Conservation (phyloP, 1,284 basidiomycete species). For the Ustilago lituana region DNA sequence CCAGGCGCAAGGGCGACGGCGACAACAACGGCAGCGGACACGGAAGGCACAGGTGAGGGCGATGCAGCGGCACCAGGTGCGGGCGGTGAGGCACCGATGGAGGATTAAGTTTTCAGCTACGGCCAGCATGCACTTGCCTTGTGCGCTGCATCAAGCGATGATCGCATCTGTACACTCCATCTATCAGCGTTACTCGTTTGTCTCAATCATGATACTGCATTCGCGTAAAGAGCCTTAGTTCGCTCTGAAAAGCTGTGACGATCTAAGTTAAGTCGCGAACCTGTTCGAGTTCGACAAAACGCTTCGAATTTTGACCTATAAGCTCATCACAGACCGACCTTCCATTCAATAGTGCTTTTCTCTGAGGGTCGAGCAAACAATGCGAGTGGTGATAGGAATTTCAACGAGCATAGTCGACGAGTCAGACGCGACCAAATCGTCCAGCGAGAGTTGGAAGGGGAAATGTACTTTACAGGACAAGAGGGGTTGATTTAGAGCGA, state of each 20-base stretch:
- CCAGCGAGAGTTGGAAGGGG: neutral
- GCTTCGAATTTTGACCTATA: too few species aligned
- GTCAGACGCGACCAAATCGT: neutral
- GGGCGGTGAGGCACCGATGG: conserved; percentile 46
- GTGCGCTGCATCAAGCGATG: too few species aligned
- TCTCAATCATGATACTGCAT: neutral
- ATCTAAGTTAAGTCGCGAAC: too few species aligned
- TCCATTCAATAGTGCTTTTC: too few species aligned
- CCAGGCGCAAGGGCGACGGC: conserved; percentile 26
- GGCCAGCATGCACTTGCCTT: too few species aligned
- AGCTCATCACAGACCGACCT: too few species aligned
- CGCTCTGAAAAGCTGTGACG: too few species aligned
- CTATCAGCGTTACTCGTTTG: neutral
- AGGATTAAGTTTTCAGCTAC: too few species aligned
- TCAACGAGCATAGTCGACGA: neutral
- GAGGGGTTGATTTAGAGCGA: conserved; percentile 6
- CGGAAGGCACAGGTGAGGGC: conserved; percentile 1
- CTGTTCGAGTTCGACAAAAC: too few species aligned
- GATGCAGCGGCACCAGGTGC: conserved; percentile 3
- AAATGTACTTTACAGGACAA: conserved; percentile 17
- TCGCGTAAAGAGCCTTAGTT: too few species aligned
- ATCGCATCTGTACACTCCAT: neutral
- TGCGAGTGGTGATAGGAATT: conserved; percentile 9
- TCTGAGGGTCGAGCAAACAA: too few species aligned
- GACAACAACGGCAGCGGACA: neutral